Evolutionary conservation across 139 green algal species (phyloP), one percentile per base, ranked within the genome.

Genomic region (Deuterostichococcus epilithicus): DNA sequence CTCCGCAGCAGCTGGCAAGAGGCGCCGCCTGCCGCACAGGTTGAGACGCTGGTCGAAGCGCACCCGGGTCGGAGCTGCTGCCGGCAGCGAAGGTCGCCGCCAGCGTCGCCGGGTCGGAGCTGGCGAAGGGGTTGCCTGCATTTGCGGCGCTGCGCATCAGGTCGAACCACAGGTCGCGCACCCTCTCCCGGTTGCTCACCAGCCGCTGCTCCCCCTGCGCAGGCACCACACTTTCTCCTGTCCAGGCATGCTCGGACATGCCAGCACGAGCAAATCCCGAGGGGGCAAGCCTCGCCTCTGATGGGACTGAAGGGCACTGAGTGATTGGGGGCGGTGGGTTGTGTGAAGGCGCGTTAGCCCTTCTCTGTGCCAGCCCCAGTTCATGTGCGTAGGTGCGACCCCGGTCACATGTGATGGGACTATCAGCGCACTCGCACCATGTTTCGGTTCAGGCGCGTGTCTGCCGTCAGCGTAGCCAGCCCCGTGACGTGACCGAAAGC

Each of bases 141-240:
- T 76, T 42, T 0, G 74, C 60, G 15, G 78, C 83, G 22, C 86
- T 80, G 45, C 79, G 77, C 74, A 93, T 80, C 36, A 88, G 75
- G 0, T 34, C 39, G 10, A 91, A 85, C 75, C 84, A 88, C 25
- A 76, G 76, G 74, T 93, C 89, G 28, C 88, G 71, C 74, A 76
- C 88, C 18, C 70, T 76, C 76, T 93, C 89, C 22, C 83, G 75
- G 78, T 93, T 93, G 59, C 42, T 82, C 5, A 88, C 68, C 15
- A 72, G 74, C 20, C 82, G 83, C 69, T 90, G 88, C 74, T 88
- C 82, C 69, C 90, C 88, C 78, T 84, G 68, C 73, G 72, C 45
- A 30, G 30, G 37, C 5, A 37, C 68, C 25, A 2, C 44, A 22
- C 20, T 34, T 37, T 1, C 2, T 26, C 26, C n/a, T 3, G 32